Percentiles rank a stretch among this genome's conserved stretches.
Evolutionary conservation across 2,329 filamentous ascomycete species (phyloP).

Genomic region (Pyrenochaeta sp.): DNA sequence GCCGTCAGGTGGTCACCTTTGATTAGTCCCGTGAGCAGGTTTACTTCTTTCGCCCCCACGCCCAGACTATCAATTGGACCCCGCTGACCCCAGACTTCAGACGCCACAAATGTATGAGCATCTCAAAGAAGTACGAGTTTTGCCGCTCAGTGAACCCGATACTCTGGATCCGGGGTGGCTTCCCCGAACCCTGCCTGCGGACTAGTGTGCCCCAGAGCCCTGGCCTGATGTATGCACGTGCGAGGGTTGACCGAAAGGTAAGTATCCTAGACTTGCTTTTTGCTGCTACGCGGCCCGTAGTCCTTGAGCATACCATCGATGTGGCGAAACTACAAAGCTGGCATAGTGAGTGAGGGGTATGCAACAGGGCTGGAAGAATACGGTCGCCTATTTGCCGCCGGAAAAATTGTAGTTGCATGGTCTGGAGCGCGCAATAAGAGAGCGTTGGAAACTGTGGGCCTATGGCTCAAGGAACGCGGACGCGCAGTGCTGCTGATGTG

Average conservation of each 20-base stretch:
- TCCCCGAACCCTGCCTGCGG: constrained; percentile 29
- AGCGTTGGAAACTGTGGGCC: constrained; percentile 6
- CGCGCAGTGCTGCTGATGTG: constrained; percentile 24
- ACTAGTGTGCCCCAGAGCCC: constrained; percentile 15
- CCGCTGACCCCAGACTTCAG: constrained; percentile 22
- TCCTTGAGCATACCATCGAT: constrained; percentile 18
- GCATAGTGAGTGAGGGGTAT: constrained; percentile 7
- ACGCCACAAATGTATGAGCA: constrained; percentile 14
- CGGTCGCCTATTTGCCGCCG: constrained; percentile 21
- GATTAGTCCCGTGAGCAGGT: constrained; percentile 15
- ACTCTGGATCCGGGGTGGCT: constrained; percentile 31
- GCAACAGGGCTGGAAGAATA: constrained; percentile 12
- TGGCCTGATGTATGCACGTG: constrained; percentile 22
- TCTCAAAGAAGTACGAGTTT: constrained; percentile 21
- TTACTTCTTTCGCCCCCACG: constrained; percentile 23
- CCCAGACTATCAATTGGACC: constrained; percentile 10
- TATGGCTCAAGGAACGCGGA: background rate
- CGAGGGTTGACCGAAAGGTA: constrained; percentile 8
- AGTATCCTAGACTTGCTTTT: constrained; percentile 21
- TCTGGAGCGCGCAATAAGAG: constrained; percentile 11
- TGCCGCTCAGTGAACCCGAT: constrained; percentile 26
- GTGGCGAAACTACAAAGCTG: constrained; percentile 15
- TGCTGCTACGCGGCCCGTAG: constrained; percentile 12
- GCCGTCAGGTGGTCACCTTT: constrained; percentile 5
- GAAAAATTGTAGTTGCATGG: constrained; percentile 17